These are phyloP conservation scores for Vitis hybrid DNA, from an alignment of 177 flowering plant genomes.

Conservation along the genomic window DNA sequence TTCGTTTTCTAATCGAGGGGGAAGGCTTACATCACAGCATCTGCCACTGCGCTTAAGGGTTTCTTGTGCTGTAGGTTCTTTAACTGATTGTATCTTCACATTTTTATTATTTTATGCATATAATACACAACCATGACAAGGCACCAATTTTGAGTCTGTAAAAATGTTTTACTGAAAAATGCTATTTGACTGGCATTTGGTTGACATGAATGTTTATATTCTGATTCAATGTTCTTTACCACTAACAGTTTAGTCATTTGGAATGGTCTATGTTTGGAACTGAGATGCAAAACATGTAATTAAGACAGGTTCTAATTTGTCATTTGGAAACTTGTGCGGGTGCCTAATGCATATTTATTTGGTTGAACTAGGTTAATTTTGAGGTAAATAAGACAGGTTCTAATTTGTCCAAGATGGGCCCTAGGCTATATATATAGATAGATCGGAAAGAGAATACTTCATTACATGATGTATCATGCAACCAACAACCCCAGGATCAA, in stretches of 20 bases:
- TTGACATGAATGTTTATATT: neutral
- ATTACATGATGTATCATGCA: no score
- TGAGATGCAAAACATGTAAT: no score
- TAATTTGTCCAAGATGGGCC: neutral
- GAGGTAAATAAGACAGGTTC: neutral
- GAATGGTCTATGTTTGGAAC: no score
- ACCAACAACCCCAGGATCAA: neutral
- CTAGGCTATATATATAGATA: neutral
- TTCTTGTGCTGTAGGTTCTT: slow-evolving; percentile 51
- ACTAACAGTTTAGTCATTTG: no score
- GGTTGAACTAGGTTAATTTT: no score
- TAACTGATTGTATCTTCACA: neutral
- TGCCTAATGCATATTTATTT: neutral
- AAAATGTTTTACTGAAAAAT: no score
- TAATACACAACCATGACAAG: neutral
- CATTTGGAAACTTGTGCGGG: neutral
- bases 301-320: neutral
- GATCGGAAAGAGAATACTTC: neutral
- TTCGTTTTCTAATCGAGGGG: slow-evolving; percentile 38
- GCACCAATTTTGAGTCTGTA: no score
- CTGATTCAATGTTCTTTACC: no score
- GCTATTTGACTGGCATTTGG: neutral
- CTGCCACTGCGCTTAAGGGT: slow-evolving; percentile 30
- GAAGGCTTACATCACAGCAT: slow-evolving; percentile 24
- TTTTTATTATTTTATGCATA: neutral